Evolutionary conservation across 805 yeast genomes (phyloP), one percentile per base, ranked within the genome.

Genomic region (Diddensiella caesifluorescens): DNA sequence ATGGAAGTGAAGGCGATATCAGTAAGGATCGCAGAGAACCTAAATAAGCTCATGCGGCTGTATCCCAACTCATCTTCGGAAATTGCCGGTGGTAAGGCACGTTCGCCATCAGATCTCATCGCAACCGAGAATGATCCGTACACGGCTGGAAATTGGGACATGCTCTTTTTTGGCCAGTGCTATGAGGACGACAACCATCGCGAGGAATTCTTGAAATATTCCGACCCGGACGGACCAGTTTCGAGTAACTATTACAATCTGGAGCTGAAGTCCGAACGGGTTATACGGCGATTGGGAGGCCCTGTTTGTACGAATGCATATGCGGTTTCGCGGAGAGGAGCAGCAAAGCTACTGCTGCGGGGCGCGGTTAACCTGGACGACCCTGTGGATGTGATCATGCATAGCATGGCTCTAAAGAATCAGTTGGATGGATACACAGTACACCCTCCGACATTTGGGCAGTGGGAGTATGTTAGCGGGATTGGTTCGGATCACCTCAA

Each of bases 291-390:
- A 16, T 15, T 23, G 15, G 43, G 44, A 2, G 13, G 13, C 12
- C 40, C 44, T 10, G 30, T 34, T 10, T 42, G 49, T 33, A 43
- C 49, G 2, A 38, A 27, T 15, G 49, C 45, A 9, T 46, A 46
- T 31, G 49, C 49, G 7, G 29, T 46, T 9, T 34, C 44, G 7
- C 38, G 25, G 22, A 7, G 23, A 5, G 49, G 49, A 12, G 49
- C 49, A 4, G n/a, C 13, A 9, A 46, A 46, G 35, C 31, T 46
- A 22, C 39, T 46, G 10, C 25, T 42, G 12, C 20, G 47, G 10
- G 23, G 25, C 5, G 34, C 38, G 16, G n/a, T 46, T 5, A 47
- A 46, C 22, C 15, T 35, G 18, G 22, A 42, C 31, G 35, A 27
- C 10, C 47, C 49, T 3, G 41, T 46, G 4, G 49, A 46, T 37